Evolutionary conservation across 129 eudicot genomes (phyloP), one percentile per base, ranked within the genome.

Genomic region (Sambucus nigra): DNA sequence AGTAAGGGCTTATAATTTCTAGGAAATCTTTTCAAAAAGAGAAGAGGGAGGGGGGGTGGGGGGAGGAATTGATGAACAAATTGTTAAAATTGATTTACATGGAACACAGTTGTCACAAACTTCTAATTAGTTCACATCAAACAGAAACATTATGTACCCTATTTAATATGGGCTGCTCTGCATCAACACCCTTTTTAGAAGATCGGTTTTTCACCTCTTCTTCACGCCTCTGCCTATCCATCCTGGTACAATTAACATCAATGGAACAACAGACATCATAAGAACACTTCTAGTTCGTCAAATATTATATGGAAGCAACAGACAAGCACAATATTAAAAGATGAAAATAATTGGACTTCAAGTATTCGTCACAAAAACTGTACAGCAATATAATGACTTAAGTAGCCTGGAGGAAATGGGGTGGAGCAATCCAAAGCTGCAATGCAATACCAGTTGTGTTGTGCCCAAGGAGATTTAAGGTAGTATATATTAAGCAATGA

Each of bases 201-300:
- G 91, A 70, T 57, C 91, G 79, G 11, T 58, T 73, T 69, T 86
- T 92, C 25, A 82, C 68, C 67, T 92, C 99, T 24, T 92, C 99
- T 60, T 92, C 99, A 25, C 94, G 78, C 51, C 99, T 73, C 64
- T 86, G 99, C 67, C 99, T 80, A 53, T 92, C 99, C 99, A 92
- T 92, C 73, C 99, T 86, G 78, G 35, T 54, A 42, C 11, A 66
- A 38, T 19, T 18, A n/a, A 49, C n/a, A 51, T 26, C 45, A 38
- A 49, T 47, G 10, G 33, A 59, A 33, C 51, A 54, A 13, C 2
- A 57, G 35, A 23, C 17, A 45, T 25, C 25, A 7, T 46, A 17
- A 55, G 33, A 19, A 32, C 14, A 38, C 7, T 26, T 23, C 47
- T 7, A 28, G 32, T 12, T 23, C 15, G 3, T 12, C 42, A 35